A percentile compares a stretch with the other conserved stretches of the same genome.
Conservation (phyloP, 2,329 filamentous ascomycete species). For the Fusarium virguliforme region DNA sequence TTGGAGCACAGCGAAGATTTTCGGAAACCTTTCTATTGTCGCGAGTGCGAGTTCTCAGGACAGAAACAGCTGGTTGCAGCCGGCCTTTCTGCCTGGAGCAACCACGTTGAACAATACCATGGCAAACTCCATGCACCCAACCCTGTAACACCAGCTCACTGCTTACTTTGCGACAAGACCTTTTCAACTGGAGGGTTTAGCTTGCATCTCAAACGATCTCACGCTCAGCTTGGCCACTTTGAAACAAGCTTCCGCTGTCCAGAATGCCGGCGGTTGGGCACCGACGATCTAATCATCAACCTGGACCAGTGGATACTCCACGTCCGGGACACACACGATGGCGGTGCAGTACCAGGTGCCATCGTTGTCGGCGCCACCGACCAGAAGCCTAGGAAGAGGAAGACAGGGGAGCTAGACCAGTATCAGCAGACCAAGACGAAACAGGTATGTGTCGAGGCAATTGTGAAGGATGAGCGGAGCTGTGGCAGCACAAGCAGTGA, state of each 20-base stretch:
- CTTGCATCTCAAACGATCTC: not conserved
- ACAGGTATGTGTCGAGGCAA: not conserved
- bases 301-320: not conserved
- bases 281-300: not conserved
- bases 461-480: not conserved
- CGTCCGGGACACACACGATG: not conserved
- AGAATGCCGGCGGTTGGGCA: not conserved
- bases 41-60: not conserved
- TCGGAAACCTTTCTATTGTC: not conserved
- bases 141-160: not conserved
- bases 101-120: not conserved
- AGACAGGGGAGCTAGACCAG: not conserved
- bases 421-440: not conserved
- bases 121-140: not conserved
- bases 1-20: not conserved
- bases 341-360: not conserved
- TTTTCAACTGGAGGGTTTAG: not conserved
- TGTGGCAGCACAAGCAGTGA: not conserved
- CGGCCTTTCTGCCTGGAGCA: slow-evolving; percentile 6
- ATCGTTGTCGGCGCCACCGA: not conserved
- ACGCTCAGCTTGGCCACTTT: not conserved
- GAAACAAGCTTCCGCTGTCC: not conserved
- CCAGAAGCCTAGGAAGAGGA: not conserved
- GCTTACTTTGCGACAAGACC: slow-evolving; percentile 2
- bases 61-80: not conserved